phyloP scores from a whole-genome alignment of 768 basidiomycete genomes.

The Tricholoma matsutake region DNA sequence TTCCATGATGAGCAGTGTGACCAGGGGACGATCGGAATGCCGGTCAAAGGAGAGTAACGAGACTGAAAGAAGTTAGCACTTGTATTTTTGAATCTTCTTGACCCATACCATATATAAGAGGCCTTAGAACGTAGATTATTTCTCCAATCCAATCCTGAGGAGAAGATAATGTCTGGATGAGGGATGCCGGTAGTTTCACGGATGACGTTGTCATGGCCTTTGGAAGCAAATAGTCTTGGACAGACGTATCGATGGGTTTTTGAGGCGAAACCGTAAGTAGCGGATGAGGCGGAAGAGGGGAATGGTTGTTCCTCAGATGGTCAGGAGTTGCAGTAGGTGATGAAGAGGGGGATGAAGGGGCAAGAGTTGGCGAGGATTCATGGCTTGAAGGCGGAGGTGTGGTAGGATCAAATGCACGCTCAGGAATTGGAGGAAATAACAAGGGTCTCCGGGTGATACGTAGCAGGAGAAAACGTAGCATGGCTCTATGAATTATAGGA shows the following conservation, averaged over 20 bases:
- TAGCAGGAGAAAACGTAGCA: slow-evolving; percentile 71
- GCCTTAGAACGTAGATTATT: slow-evolving; percentile 65
- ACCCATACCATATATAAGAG: slow-evolving; percentile 69
- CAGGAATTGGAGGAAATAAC: slow-evolving; percentile 75
- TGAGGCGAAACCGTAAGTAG: slow-evolving; percentile 54
- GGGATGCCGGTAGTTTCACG: slow-evolving; percentile 67
- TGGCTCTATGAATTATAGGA: slow-evolving; percentile 46
- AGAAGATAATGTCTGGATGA: slow-evolving; percentile 58
- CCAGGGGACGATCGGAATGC: slow-evolving; percentile 58
- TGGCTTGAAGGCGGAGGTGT: slow-evolving; percentile 52
- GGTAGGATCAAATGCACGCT: slow-evolving; percentile 83
- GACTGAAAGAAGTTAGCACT: slow-evolving; percentile 23
- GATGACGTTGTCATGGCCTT: slow-evolving; percentile 73
- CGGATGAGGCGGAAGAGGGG: slow-evolving; percentile 61
- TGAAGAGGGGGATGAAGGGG: slow-evolving; percentile 51
- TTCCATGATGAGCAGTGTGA: slow-evolving; percentile 65
- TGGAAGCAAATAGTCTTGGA: slow-evolving; percentile 80
- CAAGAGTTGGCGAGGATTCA: slow-evolving; percentile 57
- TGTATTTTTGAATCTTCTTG: neutral
- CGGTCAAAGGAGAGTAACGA: slow-evolving; percentile 44
- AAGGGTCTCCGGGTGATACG: slow-evolving; percentile 75
- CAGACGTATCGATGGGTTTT: slow-evolving; percentile 48
- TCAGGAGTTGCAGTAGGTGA: slow-evolving; percentile 68
- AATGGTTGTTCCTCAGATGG: slow-evolving; percentile 77
- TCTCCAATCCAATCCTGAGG: slow-evolving; percentile 77